Evolutionary conservation across 257 asterid genomes (phyloP).

Genomic region (Ajuga chamaepitys): DNA sequence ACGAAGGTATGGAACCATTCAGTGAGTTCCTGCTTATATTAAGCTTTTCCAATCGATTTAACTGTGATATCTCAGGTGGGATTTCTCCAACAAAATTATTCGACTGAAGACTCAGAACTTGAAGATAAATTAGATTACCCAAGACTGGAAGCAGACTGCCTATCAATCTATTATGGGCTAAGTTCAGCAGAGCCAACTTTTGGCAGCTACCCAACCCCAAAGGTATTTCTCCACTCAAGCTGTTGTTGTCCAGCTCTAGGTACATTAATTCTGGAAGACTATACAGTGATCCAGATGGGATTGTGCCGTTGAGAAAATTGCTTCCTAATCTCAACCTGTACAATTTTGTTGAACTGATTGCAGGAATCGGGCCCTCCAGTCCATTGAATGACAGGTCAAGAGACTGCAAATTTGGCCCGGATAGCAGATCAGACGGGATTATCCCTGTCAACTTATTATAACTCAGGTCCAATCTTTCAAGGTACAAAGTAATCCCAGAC

Average conservation of each 20-base stretch:
- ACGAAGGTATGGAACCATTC: slow-evolving; percentile 50
- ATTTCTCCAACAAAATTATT: slow-evolving; percentile 48
- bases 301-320: slow-evolving; percentile 39
- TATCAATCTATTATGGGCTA: slow-evolving; percentile 45
- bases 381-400: slow-evolving; percentile 51
- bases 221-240: slow-evolving; percentile 52
- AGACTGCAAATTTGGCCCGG: slow-evolving; percentile 35
- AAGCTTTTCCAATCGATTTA: slow-evolving; percentile 38
- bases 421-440: slow-evolving; percentile 46
- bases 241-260: slow-evolving; percentile 57
- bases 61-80: slow-evolving; percentile 35
- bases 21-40: slow-evolving; percentile 49
- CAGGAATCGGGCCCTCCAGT: slow-evolving; percentile 49
- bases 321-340: slow-evolving; percentile 65
- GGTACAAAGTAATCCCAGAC: slow-evolving; percentile 30
- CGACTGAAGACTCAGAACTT: slow-evolving; percentile 50
- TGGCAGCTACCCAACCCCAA: slow-evolving; percentile 40
- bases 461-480: slow-evolving; percentile 57
- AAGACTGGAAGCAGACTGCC: slow-evolving; percentile 43
- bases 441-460: slow-evolving; percentile 43
- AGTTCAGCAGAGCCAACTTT: slow-evolving; percentile 45
- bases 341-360: slow-evolving; percentile 27
- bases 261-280: slow-evolving; percentile 35
- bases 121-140: slow-evolving; percentile 42
- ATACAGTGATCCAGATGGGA: slow-evolving; percentile 30